phyloP scores from a whole-genome alignment of 139 green algal genomes.

The Pycnococcus provasolii region DNA sequence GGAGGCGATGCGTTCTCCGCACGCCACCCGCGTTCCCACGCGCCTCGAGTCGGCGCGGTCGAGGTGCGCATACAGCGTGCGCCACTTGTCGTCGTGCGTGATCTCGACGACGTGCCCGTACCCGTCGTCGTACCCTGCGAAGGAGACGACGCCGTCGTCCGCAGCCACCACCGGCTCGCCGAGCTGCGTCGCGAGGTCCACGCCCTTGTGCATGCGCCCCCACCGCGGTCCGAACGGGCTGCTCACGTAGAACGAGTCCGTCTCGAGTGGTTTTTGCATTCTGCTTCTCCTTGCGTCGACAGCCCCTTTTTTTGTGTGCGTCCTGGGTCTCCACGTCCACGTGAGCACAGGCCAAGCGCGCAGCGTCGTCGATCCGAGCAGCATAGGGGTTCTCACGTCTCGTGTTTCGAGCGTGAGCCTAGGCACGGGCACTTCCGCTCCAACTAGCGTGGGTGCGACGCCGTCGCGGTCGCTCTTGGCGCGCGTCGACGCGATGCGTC shows the following conservation, averaged over 20 bases:
- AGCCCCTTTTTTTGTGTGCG: no score
- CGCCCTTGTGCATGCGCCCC: constrained; percentile 12
- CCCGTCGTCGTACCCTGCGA: constrained; percentile 9
- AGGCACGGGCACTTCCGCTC: no score
- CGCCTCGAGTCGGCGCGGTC: background rate
- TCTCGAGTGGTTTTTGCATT: no score
- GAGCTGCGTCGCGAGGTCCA: constrained; percentile 14
- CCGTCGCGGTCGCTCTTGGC: no score
- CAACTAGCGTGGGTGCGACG: no score
- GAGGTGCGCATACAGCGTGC: constrained; percentile 32
- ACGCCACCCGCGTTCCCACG: constrained; percentile 4
- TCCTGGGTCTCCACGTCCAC: no score
- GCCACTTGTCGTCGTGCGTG: constrained; percentile 24
- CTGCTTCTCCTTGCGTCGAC: no score
- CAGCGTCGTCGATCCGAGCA: no score
- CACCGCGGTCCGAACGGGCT: constrained; percentile 8
- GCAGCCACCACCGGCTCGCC: constrained; percentile 14
- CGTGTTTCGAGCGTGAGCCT: no score
- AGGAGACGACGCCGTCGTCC: constrained; percentile 10
- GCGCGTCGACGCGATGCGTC: no score
- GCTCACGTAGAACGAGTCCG: background rate
- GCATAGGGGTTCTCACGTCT: no score
- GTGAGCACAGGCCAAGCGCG: no score
- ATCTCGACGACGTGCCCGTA: constrained; percentile 30
- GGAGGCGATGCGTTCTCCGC: constrained; percentile 2